Evolutionary conservation across 768 basidiomycete genomes (phyloP), one percentile per base, ranked within the genome.

Genomic region (Collybia nuda): DNA sequence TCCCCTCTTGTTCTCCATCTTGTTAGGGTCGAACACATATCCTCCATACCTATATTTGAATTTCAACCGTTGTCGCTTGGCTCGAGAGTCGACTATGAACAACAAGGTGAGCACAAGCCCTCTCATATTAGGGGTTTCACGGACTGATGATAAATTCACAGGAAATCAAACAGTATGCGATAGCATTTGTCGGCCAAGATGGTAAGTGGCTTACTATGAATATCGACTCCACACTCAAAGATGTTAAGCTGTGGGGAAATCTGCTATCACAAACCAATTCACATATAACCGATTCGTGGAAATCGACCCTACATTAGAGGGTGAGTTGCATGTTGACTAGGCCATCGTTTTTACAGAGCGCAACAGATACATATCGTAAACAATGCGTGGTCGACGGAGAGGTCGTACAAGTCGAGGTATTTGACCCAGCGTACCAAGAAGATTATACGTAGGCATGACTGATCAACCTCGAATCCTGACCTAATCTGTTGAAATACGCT

Each of bases 151-250:
- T 47, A 32, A 61, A 92, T 87, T 88, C 90, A 55, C 87, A 88
- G 66, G 93, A 93, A 77, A 74, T 98, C 69, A 79, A 94, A 61
- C 95, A 98, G 67, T 98, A 98, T 76, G 97, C 98, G 78, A 85
- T 98, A 52, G 96, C 98, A 57, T 95, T 98, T 56, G 95, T 98
- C 55, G 96, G 96, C 40, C 95, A 96, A 65, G 96, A 95, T 81
- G 95, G 94, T 89, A 49, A 63, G 81, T 67, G 48, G 17, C 52
- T 15, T 41, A 38, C 18, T 9, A 29, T 9, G 7, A 6, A 14
- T 29, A 32, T 11, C 14, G 32, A 14, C 14, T 11, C 14, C 9
- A 48, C 15, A 40, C 11, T 15, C 1, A n/a, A 5, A 4, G 14
- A 26, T 1, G 3, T 14, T 18, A 36, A 80, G 79, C 78, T 69